Percentiles rank a stretch among this genome's conserved stretches.
Evolutionary conservation across 179 eudicot species (phyloP).

Genomic region (Beta lomatogona): DNA sequence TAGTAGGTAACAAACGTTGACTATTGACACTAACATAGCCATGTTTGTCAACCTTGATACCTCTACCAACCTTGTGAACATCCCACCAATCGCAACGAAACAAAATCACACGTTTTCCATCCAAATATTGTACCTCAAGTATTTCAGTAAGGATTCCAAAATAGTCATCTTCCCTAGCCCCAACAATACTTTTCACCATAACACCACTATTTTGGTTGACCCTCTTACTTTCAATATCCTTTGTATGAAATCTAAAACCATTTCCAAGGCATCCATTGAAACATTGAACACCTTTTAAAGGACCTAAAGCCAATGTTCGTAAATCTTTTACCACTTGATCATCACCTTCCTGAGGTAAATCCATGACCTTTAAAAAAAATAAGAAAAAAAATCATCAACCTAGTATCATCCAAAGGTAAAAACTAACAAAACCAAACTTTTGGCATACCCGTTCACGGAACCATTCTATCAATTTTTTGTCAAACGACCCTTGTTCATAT

Average conservation of each 20-base stretch:
- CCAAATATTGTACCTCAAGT: background rate
- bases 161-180: background rate
- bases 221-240: background rate
- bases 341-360: background rate
- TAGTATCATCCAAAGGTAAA: no score
- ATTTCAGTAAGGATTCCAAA: constrained; percentile 20
- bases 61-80: constrained; percentile 7
- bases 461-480: background rate
- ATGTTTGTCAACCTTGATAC: background rate
- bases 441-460: background rate
- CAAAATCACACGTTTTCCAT: constrained; percentile 10
- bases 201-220: constrained; percentile 27
- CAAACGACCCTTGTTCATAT: background rate
- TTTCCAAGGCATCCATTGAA: constrained; percentile 11
- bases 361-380: background rate
- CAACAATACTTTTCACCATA: constrained; percentile 5
- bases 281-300: background rate
- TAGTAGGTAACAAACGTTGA: background rate
- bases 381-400: background rate
- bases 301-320: background rate
- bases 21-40: background rate
- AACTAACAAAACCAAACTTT: background rate
- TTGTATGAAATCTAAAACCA: constrained; percentile 22
- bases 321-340: constrained; percentile 5
- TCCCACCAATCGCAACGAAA: constrained; percentile 33